phyloP scores from a whole-genome alignment of 352 stramenopile species.

The Aphanomyces euteiches region DNA sequence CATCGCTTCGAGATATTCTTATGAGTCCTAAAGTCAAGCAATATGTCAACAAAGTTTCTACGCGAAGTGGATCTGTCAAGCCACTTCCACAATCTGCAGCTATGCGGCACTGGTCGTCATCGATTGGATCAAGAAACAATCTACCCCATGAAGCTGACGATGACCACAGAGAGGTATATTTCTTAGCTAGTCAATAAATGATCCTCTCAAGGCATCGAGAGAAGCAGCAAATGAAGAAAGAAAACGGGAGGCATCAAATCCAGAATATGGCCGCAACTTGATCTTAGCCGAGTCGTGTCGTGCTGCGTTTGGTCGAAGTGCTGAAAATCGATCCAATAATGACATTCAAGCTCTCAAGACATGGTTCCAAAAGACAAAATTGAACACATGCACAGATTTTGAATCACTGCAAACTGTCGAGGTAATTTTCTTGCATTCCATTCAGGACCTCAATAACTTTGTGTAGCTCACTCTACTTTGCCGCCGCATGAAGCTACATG shows the following conservation, averaged over 20 bases:
- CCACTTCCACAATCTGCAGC: not conserved
- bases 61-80: not conserved
- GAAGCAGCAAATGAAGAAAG: not conserved
- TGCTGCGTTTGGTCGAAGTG: slow-evolving; percentile 44
- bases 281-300: slow-evolving; percentile 68
- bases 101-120: slow-evolving; percentile 17
- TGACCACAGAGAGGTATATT: slow-evolving; percentile 9
- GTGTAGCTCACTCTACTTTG: slow-evolving; percentile 55
- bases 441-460: not conserved
- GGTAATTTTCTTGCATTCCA: slow-evolving; percentile 14
- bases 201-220: not conserved
- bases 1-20: slow-evolving; percentile 1
- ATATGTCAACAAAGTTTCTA: slow-evolving; percentile 5
- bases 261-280: slow-evolving; percentile 53
- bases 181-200: not conserved
- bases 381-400: slow-evolving; percentile 73
- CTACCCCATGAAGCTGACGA: not conserved
- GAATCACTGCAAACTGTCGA: slow-evolving; percentile 47
- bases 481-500: slow-evolving; percentile 49
- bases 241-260: not conserved
- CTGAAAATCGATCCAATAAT: slow-evolving; percentile 53
- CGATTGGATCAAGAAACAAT: not conserved
- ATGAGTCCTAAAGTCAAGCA: not conserved
- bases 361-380: slow-evolving; percentile 73
- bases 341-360: slow-evolving; percentile 60